These are phyloP conservation scores for Podila verticillata DNA, from an alignment of 192 early-diverging fungal genomes.

Conservation along the genomic window DNA sequence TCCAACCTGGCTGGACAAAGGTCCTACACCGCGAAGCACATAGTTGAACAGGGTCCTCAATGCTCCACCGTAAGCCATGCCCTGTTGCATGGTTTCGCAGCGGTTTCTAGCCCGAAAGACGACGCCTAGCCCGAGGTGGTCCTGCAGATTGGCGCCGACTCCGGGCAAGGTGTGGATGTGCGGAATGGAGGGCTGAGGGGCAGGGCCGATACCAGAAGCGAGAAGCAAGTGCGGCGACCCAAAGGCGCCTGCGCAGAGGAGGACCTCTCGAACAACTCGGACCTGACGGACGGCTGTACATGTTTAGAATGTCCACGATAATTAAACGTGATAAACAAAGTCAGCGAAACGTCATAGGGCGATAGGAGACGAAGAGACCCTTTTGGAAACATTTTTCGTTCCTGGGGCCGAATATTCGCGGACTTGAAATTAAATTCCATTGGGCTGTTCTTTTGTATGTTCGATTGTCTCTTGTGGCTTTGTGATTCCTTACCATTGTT, in stretches of 20 bases:
- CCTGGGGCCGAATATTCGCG: neutral
- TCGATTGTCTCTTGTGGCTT: too few species aligned
- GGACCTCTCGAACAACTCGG: slow-evolving; percentile 38
- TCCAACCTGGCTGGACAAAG: slow-evolving; percentile 21
- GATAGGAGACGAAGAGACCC: too few species aligned
- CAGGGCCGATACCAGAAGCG: slow-evolving; percentile 51
- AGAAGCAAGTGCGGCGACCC: slow-evolving; percentile 50
- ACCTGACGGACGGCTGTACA: slow-evolving; percentile 11
- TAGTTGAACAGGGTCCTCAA: slow-evolving; percentile 9
- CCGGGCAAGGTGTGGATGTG: slow-evolving; percentile 44
- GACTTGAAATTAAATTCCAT: neutral
- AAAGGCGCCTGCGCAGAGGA: slow-evolving; percentile 55
- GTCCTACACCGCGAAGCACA: slow-evolving; percentile 7
- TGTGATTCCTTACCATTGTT: slow-evolving; percentile 12
- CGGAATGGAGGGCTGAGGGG: slow-evolving; percentile 19
- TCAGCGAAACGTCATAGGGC: too few species aligned
- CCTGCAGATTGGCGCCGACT: slow-evolving; percentile 51
- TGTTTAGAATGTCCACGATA: neutral
- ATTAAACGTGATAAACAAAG: neutral
- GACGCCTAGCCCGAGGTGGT: slow-evolving; percentile 40
- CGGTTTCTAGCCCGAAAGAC: slow-evolving; percentile 19
- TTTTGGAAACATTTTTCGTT: neutral
- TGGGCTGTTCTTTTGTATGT: too few species aligned
- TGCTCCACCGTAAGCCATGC: neutral
- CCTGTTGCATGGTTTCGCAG: slow-evolving; percentile 2